Base-by-base conservation (phyloP, 345 rosid genomes). In the Eucalyptus marginata region DNA sequence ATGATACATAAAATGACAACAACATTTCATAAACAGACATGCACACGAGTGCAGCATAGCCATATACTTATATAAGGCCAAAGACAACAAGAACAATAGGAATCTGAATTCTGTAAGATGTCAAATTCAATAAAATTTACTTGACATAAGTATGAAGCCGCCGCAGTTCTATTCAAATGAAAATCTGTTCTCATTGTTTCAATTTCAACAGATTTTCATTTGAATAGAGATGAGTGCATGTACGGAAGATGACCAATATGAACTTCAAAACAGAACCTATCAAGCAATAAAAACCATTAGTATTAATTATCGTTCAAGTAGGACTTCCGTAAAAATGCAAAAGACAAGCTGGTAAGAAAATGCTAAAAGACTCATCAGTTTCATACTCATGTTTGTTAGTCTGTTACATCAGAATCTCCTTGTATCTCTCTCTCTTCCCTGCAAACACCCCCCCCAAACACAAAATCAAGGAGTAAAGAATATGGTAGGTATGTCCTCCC, bases 231-330 rank as follows among this genome's bases (percentile, higher is more conserved):
- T 52, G 56, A 31, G 91, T 92, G 90, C 99, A 97, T 33, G 95
- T 96, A 71, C 97, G 93, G 88, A 96, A 89, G 90, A 46, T 91
- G 92, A 43, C 97, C 96, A 54, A 96, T 89, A 88, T 95, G 97
- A 91, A 93, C 96, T 92, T 96, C 98, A 81, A 89, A 84, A 90
- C 98, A 96, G 89, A 94, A 95, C 90, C 98, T 96, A 88, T 87
- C 64, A 84, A 83, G 68, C 79, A 43, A 59, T 33, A 86, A 66
- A 44, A 44, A 20, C 59, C n/a, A 86, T 20, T 54, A 86, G 49
- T 31, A 59, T 33, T 54, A 22, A 49, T 49, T 52, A 18, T 6
- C 56, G 33, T 4, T 18, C 50, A 68, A 13, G 62, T 49, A 86
- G 44, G 13, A 43, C 49, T 87, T 83, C 87, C 24, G 3, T 40